Percentiles rank a stretch among this genome's conserved stretches.
These are phyloP conservation scores for Diutina scorzettiae DNA, from an alignment of 1,139 yeast species.

Conservation along the genomic window DNA sequence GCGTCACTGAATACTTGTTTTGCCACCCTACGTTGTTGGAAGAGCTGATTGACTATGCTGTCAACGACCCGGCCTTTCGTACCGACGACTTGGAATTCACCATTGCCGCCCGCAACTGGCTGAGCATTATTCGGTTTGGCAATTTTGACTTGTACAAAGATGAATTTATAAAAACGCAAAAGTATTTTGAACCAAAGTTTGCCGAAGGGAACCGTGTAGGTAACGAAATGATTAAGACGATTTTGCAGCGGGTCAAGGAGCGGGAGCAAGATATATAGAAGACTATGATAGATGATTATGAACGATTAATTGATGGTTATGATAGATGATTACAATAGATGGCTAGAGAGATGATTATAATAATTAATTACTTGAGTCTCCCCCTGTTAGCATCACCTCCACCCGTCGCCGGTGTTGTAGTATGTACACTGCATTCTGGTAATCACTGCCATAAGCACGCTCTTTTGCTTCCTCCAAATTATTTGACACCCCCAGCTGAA, in stretches of 20 bases:
- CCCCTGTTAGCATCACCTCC: too few relatives aligned
- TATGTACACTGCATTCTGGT: slow-evolving; percentile 52
- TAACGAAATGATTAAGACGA: slow-evolving; percentile 93
- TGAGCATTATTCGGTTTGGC: slow-evolving; percentile 66
- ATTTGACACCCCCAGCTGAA: slow-evolving; percentile 52
- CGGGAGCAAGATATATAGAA: slow-evolving; percentile 19
- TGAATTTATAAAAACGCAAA: slow-evolving; percentile 69
- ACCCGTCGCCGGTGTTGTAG: slow-evolving; percentile 15
- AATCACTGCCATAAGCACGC: slow-evolving; percentile 59
- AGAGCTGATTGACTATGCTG: slow-evolving; percentile 63
- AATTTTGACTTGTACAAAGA: slow-evolving; percentile 60
- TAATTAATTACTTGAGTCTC: too few relatives aligned
- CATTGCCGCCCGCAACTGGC: slow-evolving; percentile 77
- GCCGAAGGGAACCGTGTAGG: slow-evolving; percentile 84
- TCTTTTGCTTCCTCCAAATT: slow-evolving; percentile 46
- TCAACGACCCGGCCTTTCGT: slow-evolving; percentile 56
- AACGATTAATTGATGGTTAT: too few relatives aligned
- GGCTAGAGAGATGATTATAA: too few relatives aligned
- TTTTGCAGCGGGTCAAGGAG: slow-evolving; percentile 40
- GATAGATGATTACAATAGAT: too few relatives aligned
- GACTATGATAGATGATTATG: too few relatives aligned
- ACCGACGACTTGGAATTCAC: slow-evolving; percentile 81
- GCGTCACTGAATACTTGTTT: slow-evolving; percentile 86
- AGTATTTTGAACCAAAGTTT: slow-evolving; percentile 74
- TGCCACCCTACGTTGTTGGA: slow-evolving; percentile 75